These are phyloP conservation scores for Fusarium brevicatenulatum DNA, from an alignment of 2,329 filamentous ascomycete species.

Conservation along the genomic window DNA sequence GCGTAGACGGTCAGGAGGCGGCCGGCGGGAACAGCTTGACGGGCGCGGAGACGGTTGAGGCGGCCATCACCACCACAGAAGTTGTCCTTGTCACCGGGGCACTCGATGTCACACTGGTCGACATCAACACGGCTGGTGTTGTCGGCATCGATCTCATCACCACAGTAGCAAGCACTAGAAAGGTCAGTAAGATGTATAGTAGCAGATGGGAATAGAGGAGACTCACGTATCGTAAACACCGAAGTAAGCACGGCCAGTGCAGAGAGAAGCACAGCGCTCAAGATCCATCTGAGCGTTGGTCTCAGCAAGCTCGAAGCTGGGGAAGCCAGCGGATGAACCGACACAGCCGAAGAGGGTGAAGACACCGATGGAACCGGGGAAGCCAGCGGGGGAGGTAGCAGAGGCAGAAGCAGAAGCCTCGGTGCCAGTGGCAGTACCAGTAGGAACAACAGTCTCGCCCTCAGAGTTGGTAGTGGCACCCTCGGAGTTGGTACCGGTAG, in stretches of 20 bases:
- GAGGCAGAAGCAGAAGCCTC: conserved; percentile 42
- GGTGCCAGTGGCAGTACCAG: conserved; percentile 27
- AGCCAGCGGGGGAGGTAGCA: conserved; percentile 7
- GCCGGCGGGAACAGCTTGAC: conserved; percentile 26
- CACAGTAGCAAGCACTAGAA: conserved; percentile 38
- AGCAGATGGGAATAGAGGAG: accelerated
- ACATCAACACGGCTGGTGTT: neutral
- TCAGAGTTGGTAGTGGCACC: neutral
- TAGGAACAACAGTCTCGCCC: neutral
- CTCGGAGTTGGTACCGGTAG: neutral
- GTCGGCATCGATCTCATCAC: conserved; percentile 1
- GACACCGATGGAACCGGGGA: conserved; percentile 30
- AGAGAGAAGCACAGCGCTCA: conserved; percentile 41
- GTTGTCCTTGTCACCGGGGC: conserved; percentile 26
- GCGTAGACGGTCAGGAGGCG: conserved; percentile 30
- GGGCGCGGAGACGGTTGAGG: conserved; percentile 9
- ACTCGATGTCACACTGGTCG: conserved; percentile 21
- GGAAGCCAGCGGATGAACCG: conserved; percentile 31
- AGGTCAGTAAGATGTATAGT: neutral
- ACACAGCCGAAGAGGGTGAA: conserved; percentile 44
- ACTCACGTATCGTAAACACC: conserved; percentile 44
- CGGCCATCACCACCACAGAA: conserved; percentile 33
- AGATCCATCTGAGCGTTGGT: conserved; percentile 31
- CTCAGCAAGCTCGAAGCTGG: conserved; percentile 34
- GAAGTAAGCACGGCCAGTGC: conserved; percentile 39